phyloP scores from a whole-genome alignment of 2,329 filamentous ascomycete species.

The Fusarium concolor region DNA sequence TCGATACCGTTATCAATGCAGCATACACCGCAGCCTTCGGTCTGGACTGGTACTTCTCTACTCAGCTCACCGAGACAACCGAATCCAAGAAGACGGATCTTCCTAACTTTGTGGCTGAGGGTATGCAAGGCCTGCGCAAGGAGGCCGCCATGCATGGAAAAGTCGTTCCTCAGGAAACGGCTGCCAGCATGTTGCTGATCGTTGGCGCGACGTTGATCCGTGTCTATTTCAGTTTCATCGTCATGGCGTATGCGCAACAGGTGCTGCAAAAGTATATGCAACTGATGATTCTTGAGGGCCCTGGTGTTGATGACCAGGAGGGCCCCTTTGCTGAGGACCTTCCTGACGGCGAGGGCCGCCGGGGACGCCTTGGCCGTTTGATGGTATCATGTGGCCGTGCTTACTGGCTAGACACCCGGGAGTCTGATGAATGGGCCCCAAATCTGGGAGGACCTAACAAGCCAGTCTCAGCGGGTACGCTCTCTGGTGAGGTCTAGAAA shows the following conservation, averaged over 20 bases:
- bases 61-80: constrained; percentile 60
- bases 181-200: constrained; percentile 82
- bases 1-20: constrained; percentile 85
- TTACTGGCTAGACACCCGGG: constrained; percentile 84
- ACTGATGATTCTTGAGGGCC: constrained; percentile 60
- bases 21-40: constrained; percentile 86
- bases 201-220: constrained; percentile 78
- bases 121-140: constrained; percentile 50
- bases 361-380: constrained; percentile 79
- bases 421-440: constrained; percentile 76
- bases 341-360: constrained; percentile 82
- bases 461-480: constrained; percentile 59
- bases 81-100: constrained; percentile 41
- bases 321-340: constrained; percentile 77
- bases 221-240: constrained; percentile 84
- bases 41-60: constrained; percentile 84
- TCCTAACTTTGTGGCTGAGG: constrained; percentile 48
- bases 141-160: constrained; percentile 52
- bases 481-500: constrained; percentile 51
- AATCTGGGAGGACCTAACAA: constrained; percentile 67
- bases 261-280: constrained; percentile 75
- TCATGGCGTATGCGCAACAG: constrained; percentile 84
- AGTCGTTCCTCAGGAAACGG: constrained; percentile 67
- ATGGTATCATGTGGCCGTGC: constrained; percentile 79
- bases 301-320: constrained; percentile 61